A percentile compares a stretch with the other conserved stretches of the same genome.
Conservation (phyloP, 2,329 filamentous ascomycete genomes). For the Fusarium hostae region DNA sequence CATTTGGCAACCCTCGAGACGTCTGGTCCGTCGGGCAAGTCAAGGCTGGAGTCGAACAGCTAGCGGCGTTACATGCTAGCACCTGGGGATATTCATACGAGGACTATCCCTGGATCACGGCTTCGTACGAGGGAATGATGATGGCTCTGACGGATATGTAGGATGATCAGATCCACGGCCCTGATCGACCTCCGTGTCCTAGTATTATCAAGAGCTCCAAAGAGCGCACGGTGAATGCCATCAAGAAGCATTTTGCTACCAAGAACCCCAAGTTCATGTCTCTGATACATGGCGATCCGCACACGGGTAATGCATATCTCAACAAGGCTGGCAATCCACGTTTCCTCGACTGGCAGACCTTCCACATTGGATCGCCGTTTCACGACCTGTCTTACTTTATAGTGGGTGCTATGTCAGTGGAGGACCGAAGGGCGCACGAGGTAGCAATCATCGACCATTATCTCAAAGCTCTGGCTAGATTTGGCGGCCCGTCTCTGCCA, state of each 20-base stretch:
- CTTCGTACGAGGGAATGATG: conserved; percentile 14
- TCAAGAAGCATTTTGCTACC: conserved; percentile 15
- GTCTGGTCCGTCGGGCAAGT: conserved; percentile 1
- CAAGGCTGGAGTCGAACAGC: conserved; percentile 7
- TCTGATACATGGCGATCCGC: conserved; percentile 24
- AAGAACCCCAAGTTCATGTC: conserved; percentile 13
- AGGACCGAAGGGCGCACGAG: neutral
- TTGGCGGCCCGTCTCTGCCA: neutral
- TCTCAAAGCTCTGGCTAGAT: neutral
- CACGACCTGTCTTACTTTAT: conserved; percentile 28
- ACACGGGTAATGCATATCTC: conserved; percentile 24
- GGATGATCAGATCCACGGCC: neutral
- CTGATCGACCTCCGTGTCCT: conserved; percentile 2
- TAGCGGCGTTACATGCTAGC: conserved; percentile 16
- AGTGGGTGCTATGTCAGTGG: conserved; percentile 1
- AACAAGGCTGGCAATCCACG: neutral
- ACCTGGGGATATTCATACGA: conserved; percentile 4
- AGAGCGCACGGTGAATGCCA: neutral
- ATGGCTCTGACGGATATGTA: conserved; percentile 5
- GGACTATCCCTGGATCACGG: conserved; percentile 5
- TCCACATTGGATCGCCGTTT: conserved; percentile 16
- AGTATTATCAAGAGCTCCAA: neutral
- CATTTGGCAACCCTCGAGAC: conserved; percentile 6
- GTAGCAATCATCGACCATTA: neutral
- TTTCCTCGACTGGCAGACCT: conserved; percentile 28